Base-by-base conservation (phyloP, 108 stramenopile species). In the Skeletonema marinoi region DNA sequence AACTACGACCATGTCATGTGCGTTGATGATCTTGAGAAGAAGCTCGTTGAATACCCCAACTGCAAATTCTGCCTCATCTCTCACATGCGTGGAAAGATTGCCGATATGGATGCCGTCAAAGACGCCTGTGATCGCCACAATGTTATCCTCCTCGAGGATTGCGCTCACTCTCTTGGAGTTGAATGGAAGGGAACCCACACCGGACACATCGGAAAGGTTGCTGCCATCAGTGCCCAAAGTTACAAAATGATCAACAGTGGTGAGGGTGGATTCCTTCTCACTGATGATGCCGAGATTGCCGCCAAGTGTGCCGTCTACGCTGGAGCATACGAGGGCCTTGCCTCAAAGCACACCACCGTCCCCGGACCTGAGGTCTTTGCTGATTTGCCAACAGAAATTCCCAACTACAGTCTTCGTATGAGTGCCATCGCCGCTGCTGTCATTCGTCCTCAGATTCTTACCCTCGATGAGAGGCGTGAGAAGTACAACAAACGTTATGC, bases 241-340 rank as follows among this genome's bases (percentile, higher is more conserved):
- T 93, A 96, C 90, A 96, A 96, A 78, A 92, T 96, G 87, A 92
- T 96, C 77, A 95, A 96, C 87, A 88, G 89, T 42, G 96, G 96
- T 63, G 96, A 96, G 71, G 96, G 96, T 14, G 96, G 96, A 58
- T 95, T 96, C 77, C 68, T 96, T 39, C 66, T 92, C 30, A 95
- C 93, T 8, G 89, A 90, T 62, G 92, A 95, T 73, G 74, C 89
- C 6, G 82, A 87, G 17, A 88, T 93, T 71, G 90, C 89, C 25
- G 93, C 93, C 17, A 74, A 88, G 48, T 87, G 86, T 35, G 91
- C 91, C 19, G 90, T 90, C 30, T 92, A 92, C 60, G 93, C 93
- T 31, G 93, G 93, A 32, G 93, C 93, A 60, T 96, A 96, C 84
- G 96, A 96, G 74, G 86, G 74, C 9, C 89, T 91, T 32, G 17